These are phyloP conservation scores for Trichoderma cornu-damae DNA, from an alignment of 2,329 filamentous ascomycete species.

Conservation along the genomic window DNA sequence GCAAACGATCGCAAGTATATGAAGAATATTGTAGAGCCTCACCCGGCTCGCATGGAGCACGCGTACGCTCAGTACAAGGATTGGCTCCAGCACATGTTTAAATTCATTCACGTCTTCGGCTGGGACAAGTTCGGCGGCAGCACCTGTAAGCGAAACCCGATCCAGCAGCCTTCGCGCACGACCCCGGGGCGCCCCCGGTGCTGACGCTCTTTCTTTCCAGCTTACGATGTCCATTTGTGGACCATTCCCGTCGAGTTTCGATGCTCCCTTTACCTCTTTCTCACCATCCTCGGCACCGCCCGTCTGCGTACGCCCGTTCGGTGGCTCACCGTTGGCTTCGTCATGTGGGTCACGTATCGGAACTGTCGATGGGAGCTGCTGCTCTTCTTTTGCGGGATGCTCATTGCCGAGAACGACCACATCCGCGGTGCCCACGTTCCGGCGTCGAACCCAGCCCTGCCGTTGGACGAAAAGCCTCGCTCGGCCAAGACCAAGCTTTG, in stretches of 20 bases:
- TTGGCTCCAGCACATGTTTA: slow-evolving; percentile 45
- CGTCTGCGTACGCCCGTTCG: slow-evolving; percentile 41
- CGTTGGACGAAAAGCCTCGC: slow-evolving; percentile 22
- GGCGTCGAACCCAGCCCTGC: slow-evolving; percentile 24
- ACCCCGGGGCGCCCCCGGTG: background rate
- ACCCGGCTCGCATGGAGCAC: slow-evolving; percentile 38
- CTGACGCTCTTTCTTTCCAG: slow-evolving; percentile 25
- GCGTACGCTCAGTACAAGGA: slow-evolving; percentile 39
- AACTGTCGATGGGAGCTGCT: slow-evolving; percentile 51
- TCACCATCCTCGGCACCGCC: slow-evolving; percentile 47
- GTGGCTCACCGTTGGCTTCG: slow-evolving; percentile 36
- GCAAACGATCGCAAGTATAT: slow-evolving; percentile 40
- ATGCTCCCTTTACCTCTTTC: slow-evolving; percentile 53
- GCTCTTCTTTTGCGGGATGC: slow-evolving; percentile 51
- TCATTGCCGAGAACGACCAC: slow-evolving; percentile 51
- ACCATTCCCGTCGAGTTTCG: slow-evolving; percentile 59
- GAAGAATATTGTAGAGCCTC: slow-evolving; percentile 46
- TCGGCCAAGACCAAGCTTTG: slow-evolving; percentile 16
- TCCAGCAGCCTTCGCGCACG: background rate
- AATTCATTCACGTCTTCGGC: slow-evolving; percentile 47
- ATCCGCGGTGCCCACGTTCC: slow-evolving; percentile 43
- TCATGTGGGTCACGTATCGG: slow-evolving; percentile 43
- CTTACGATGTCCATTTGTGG: slow-evolving; percentile 56
- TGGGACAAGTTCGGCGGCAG: slow-evolving; percentile 46
- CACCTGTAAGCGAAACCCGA: slow-evolving; percentile 33